Percentiles rank a stretch among this genome's conserved stretches.
Conservation (phyloP, 148 eudicot genomes). For the Beta vulgaris region DNA sequence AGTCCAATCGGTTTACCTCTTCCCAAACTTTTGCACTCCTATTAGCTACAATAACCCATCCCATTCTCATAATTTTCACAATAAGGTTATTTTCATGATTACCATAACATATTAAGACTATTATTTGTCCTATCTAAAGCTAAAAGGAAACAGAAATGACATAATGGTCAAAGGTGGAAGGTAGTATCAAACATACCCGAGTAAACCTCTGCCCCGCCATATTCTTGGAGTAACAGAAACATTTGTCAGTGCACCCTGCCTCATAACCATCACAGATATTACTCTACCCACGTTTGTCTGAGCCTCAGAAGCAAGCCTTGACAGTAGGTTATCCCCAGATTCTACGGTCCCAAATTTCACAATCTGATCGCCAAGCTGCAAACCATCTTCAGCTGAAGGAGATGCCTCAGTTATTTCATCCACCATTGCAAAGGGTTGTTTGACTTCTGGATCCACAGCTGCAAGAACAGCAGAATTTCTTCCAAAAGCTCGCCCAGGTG, state of each 20-base stretch:
- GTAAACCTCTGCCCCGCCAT: slow-evolving; percentile 86
- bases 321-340: slow-evolving; percentile 61
- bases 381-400: slow-evolving; percentile 95
- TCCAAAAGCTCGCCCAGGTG: slow-evolving; percentile 23
- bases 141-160: not conserved
- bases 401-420: slow-evolving; percentile 92
- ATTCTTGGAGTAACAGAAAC: slow-evolving; percentile 73
- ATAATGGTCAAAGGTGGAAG: not conserved
- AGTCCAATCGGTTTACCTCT: too few species aligned
- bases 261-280: slow-evolving; percentile 50
- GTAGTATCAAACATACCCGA: slow-evolving; percentile 60
- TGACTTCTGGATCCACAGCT: slow-evolving; percentile 36
- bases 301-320: slow-evolving; percentile 77
- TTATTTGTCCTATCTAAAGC: too few species aligned
- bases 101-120: too few species aligned
- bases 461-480: slow-evolving; percentile 30
- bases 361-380: slow-evolving; percentile 94
- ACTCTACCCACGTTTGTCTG: slow-evolving; percentile 57
- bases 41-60: too few species aligned
- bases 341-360: slow-evolving; percentile 80
- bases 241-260: slow-evolving; percentile 68
- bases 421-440: slow-evolving; percentile 76
- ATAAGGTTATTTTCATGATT: too few species aligned
- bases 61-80: too few species aligned
- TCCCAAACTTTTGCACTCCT: too few species aligned